These are phyloP conservation scores for Aspergillus aculeatinus DNA, from an alignment of 2,329 filamentous ascomycete species.

Conservation along the genomic window DNA sequence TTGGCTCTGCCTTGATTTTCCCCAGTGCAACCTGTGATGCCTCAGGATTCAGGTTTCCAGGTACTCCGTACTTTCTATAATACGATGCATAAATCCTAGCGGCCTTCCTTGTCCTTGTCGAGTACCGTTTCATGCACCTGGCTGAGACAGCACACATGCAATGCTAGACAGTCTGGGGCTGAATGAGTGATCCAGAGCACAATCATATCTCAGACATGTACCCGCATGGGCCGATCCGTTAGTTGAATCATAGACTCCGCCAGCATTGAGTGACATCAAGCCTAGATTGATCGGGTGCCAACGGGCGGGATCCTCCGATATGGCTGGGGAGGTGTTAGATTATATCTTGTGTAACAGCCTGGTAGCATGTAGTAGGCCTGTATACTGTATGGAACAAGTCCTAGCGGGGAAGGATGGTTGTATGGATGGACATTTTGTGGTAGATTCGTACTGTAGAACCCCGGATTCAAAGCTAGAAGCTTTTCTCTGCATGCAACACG, in stretches of 20 bases:
- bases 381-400: neutral
- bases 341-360: neutral
- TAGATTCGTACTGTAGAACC: neutral
- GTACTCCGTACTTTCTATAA: no score
- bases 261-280: constrained; percentile 3
- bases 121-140: no score
- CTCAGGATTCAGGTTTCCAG: neutral
- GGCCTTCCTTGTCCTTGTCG: no score
- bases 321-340: neutral
- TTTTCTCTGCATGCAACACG: neutral
- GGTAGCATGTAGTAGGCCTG: neutral
- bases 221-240: neutral
- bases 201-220: neutral
- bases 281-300: constrained; percentile 5
- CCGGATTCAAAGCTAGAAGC: neutral
- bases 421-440: no score
- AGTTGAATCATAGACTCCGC: constrained; percentile 5
- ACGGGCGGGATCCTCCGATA: neutral
- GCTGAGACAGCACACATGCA: no score
- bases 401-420: no score
- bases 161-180: no score
- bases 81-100: no score
- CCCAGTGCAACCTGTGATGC: neutral
- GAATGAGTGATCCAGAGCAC: no score
- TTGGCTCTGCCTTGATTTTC: neutral